Base-by-base conservation (phyloP, 1,284 basidiomycete species). In the Ustilago curta region DNA sequence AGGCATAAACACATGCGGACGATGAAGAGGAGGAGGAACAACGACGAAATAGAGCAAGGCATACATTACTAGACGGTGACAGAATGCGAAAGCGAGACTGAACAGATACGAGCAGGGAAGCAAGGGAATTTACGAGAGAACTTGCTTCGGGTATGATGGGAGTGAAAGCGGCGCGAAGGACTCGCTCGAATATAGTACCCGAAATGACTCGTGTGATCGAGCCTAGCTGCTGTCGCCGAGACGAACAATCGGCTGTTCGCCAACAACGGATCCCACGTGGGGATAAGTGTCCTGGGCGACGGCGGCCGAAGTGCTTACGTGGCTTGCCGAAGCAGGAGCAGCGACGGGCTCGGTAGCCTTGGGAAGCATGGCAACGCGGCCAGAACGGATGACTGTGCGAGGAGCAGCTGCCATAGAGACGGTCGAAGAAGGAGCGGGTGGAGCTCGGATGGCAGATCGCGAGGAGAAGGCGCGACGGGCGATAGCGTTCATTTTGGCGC, bases 341-440 rank as follows among this genome's bases (percentile, higher is more conserved):
- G 50, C n/a, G 18, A 4, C 18, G 6, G 65, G 43, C 47, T 73
- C 70, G 37, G 63, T 39, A 9, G 55, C 44, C 51, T 61, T 69
- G 45, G 71, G 71, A 11, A 66, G 62, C 66, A 74, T 74, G n/a
- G 71, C 71, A 4, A 74, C 71, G 8, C 71, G 61, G 14, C 71
- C 66, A 5, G 54, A 27, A 8, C 59, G 44, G n/a, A 58, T 44
- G 18, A 45, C 32, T 27, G 43, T 62, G 21, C 50, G 59, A n/a
- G 54, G n/a, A 27, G 56, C 51, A 6, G 50, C 25, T 11, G 45
- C 23, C 47, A 52, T 59, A 11, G 59, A 25, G 23, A 59, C 51
- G 18, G 66, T 53, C 1, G 62, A 69, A 16, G 44, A 48, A 21
- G 71, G 71, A 4, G 71, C 66, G 8, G 71, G 71, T 23, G 71